phyloP scores from a whole-genome alignment of 202 grass and related monocot genomes.

The Setaria italica region DNA sequence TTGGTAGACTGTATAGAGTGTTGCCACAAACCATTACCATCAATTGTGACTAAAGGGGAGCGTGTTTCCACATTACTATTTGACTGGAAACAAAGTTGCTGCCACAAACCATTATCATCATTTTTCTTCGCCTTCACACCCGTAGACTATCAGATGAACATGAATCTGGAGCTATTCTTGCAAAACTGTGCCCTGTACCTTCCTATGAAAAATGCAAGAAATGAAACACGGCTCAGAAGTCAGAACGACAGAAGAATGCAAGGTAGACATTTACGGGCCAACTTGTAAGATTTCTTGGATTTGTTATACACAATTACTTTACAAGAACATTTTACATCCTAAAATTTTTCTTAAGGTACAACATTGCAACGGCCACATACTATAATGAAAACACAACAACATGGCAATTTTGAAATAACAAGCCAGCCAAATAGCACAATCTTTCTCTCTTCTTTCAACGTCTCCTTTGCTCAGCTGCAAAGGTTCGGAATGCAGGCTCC shows the following conservation, averaged over 20 bases:
- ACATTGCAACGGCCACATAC: conserved; percentile 37
- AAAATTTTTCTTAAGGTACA: conserved; percentile 40
- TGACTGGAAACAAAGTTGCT: too few species aligned
- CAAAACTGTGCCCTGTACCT: neutral
- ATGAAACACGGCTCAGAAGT: neutral
- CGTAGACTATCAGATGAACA: neutral
- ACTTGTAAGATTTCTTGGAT: conserved; percentile 45
- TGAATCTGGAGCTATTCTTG: neutral
- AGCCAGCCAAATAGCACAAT: conserved; percentile 56
- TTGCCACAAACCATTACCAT: too few species aligned
- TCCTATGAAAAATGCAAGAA: neutral
- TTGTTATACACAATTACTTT: conserved; percentile 63
- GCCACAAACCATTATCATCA: neutral
- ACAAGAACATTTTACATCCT: conserved; percentile 58
- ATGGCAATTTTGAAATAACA: conserved; percentile 48
- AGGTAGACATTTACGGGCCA: conserved; percentile 36
- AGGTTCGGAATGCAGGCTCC: conserved; percentile 76
- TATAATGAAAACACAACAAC: conserved; percentile 43
- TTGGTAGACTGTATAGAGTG: too few species aligned
- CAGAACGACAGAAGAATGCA: neutral
- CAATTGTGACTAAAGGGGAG: too few species aligned
- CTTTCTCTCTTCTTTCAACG: conserved; percentile 19
- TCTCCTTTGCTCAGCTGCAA: conserved; percentile 58
- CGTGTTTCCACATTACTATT: too few species aligned
- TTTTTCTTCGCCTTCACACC: neutral